Evolutionary conservation across 2,329 filamentous ascomycete genomes (phyloP).

Genomic region (Didymella segeticola): DNA sequence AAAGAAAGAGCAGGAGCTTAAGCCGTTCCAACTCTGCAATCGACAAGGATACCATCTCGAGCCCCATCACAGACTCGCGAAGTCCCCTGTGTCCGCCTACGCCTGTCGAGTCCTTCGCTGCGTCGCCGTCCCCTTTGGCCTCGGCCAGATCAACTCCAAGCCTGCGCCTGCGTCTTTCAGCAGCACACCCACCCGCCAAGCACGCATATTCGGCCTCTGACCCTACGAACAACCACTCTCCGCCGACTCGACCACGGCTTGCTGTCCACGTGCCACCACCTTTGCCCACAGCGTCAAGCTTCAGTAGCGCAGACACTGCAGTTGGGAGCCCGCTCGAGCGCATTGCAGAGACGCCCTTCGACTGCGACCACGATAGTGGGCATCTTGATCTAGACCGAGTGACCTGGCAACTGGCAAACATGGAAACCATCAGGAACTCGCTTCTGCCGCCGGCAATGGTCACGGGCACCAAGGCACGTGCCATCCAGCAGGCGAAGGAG

Average conservation of each 20-base stretch:
- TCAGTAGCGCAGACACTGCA: conserved; percentile 21
- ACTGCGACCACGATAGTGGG: conserved; percentile 19
- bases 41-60: conserved; percentile 34
- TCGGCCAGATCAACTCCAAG: conserved; percentile 5
- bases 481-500: conserved; percentile 72
- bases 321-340: conserved; percentile 30
- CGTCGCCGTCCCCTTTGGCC: conserved; percentile 14
- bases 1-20: conserved; percentile 26
- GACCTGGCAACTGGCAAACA: conserved; percentile 21
- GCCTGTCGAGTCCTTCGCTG: conserved; percentile 7
- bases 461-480: conserved; percentile 61
- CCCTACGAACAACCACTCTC: conserved; percentile 26
- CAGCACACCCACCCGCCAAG: background rate
- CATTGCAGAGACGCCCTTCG: conserved; percentile 36
- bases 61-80: conserved; percentile 28
- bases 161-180: background rate
- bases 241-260: conserved; percentile 9
- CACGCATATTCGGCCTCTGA: conserved; percentile 34
- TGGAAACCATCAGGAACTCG: conserved; percentile 37
- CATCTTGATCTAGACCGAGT: conserved; percentile 7
- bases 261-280: conserved; percentile 17
- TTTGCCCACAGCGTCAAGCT: conserved; percentile 18
- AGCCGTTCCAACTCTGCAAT: conserved; percentile 26
- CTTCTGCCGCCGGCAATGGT: conserved; percentile 38
- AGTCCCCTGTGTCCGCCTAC: conserved; percentile 27